phyloP scores from a whole-genome alignment of 1,284 basidiomycete species.

The Kalmanozyma brasiliensis region DNA sequence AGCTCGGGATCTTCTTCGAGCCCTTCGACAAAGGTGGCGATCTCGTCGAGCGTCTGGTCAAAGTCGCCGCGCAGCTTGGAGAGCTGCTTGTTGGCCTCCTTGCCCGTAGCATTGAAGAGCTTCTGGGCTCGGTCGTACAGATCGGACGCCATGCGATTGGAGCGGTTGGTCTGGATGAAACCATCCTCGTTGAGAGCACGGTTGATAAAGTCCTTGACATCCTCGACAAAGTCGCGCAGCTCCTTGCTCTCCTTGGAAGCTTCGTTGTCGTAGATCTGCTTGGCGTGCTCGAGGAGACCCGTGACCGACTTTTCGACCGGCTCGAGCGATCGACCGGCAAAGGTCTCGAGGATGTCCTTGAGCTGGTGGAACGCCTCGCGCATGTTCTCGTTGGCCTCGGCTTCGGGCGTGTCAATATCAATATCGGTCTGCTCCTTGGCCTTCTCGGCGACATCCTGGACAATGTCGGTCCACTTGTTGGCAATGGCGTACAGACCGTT shows the following conservation, averaged over 20 bases:
- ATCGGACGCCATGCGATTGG: slow-evolving; percentile 42
- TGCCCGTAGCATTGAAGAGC: slow-evolving; percentile 46
- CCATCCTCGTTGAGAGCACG: slow-evolving; percentile 50
- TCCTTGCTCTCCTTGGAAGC: slow-evolving; percentile 57
- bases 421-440: slow-evolving; percentile 68
- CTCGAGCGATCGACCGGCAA: slow-evolving; percentile 63
- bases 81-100: slow-evolving; percentile 53
- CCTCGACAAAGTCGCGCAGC: slow-evolving; percentile 68
- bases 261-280: slow-evolving; percentile 68
- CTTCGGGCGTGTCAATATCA: slow-evolving; percentile 68
- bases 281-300: slow-evolving; percentile 66
- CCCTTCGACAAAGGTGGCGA: slow-evolving; percentile 42
- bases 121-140: slow-evolving; percentile 49
- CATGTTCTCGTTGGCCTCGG: slow-evolving; percentile 69
- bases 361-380: slow-evolving; percentile 69
- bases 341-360: slow-evolving; percentile 69
- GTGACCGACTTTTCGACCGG: slow-evolving; percentile 67
- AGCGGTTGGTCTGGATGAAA: slow-evolving; percentile 46
- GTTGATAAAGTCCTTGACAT: slow-evolving; percentile 46
- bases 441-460: slow-evolving; percentile 68
- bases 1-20: slow-evolving; percentile 49
- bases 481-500: slow-evolving; percentile 69
- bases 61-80: slow-evolving; percentile 45
- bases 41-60: slow-evolving; percentile 31
- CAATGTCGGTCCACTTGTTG: slow-evolving; percentile 70